Evolutionary conservation across 768 basidiomycete genomes (phyloP).

Genomic region (Butyriboletus loyo): DNA sequence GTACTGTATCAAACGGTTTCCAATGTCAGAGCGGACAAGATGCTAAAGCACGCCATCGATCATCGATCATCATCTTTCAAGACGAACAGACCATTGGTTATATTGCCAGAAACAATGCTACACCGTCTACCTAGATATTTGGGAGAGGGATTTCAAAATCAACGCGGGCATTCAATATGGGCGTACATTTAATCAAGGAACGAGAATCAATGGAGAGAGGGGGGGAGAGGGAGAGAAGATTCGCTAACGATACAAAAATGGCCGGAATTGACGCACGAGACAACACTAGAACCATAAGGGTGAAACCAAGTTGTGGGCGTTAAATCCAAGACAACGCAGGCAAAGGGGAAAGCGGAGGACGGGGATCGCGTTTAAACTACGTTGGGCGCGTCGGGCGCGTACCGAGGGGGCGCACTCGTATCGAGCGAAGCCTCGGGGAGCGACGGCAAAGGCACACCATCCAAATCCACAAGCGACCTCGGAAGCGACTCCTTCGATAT

Average conservation of each 20-base stretch:
- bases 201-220: neutral
- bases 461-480: slow-evolving; percentile 17
- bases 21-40: too few species aligned
- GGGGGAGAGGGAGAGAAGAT: neutral
- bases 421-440: slow-evolving; percentile 19
- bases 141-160: neutral
- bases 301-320: neutral
- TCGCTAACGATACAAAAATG: slow-evolving; percentile 29
- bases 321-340: neutral
- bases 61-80: too few species aligned
- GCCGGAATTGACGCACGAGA: slow-evolving; percentile 1
- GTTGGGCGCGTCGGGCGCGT: slow-evolving; percentile 17
- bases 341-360: too few species aligned
- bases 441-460: slow-evolving; percentile 12
- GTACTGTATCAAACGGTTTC: too few species aligned
- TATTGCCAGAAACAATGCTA: too few species aligned
- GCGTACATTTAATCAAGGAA: neutral
- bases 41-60: too few species aligned
- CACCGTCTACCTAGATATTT: too few species aligned
- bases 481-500: slow-evolving; percentile 29
- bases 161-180: slow-evolving; percentile 20
- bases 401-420: slow-evolving; percentile 20
- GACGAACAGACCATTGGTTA: too few species aligned
- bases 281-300: neutral
- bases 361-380: slow-evolving; percentile 8